A percentile compares a stretch with the other conserved stretches of the same genome.
phyloP scores from a whole-genome alignment of 345 rosid species.

The Moricandia arvensis region DNA sequence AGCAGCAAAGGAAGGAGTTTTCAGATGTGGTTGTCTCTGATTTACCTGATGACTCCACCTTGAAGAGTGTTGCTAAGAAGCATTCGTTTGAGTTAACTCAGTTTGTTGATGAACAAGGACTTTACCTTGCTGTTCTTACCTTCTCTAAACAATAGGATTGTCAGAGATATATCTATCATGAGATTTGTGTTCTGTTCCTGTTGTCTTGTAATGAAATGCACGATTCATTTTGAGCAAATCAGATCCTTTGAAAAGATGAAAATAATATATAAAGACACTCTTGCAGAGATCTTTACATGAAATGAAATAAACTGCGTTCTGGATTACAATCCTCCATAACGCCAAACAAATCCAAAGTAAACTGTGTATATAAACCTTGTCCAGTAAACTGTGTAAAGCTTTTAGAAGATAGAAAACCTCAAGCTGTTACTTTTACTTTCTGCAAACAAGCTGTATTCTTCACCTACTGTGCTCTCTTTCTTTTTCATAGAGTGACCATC shows the following conservation, averaged over 20 bases:
- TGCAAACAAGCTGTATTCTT: constrained; percentile 91
- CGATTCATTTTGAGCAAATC: constrained; percentile 1
- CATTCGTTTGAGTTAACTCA: constrained; percentile 59
- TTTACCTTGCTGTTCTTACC: constrained; percentile 68
- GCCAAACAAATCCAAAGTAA: constrained; percentile 17
- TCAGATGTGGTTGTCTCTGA: constrained; percentile 63
- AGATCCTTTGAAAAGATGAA: constrained; percentile 21
- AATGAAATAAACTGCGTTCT: constrained; percentile 21
- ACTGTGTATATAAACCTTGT: constrained; percentile 22
- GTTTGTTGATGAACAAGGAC: constrained; percentile 62
- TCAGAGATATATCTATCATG: background rate
- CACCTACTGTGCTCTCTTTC: constrained; percentile 49
- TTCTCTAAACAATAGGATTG: constrained; percentile 32
- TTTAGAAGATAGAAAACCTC: constrained; percentile 65
- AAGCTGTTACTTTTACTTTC: constrained; percentile 54
- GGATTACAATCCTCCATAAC: constrained; percentile 9
- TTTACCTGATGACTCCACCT: constrained; percentile 65
- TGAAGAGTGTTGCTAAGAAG: constrained; percentile 51
- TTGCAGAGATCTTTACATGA: constrained; percentile 26
- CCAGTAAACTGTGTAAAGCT: constrained; percentile 21
- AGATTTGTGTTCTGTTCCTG: background rate
- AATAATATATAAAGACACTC: background rate
- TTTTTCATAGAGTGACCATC: constrained; percentile 38
- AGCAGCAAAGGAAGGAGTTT: constrained; percentile 60
- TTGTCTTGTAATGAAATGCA: constrained; percentile 21